phyloP scores from a whole-genome alignment of 2,329 filamentous ascomycete species.

The Aspergillus pseudoglaucus region DNA sequence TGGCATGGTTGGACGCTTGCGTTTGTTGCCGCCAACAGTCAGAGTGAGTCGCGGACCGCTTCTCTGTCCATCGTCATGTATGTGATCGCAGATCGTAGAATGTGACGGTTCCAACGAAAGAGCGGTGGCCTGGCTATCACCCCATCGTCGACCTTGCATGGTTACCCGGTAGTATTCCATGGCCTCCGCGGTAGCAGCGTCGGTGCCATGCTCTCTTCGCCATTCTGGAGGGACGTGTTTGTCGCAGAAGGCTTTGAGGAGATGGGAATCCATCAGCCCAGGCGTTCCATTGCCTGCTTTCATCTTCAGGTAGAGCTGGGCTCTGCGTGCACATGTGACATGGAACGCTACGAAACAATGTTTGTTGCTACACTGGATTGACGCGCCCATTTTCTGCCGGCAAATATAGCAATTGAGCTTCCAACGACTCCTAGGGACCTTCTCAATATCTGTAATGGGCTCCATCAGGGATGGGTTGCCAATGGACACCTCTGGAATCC shows the following conservation, averaged over 20 bases:
- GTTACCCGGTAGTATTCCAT: conserved; percentile 83
- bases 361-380: conserved; percentile 97
- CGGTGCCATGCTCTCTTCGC: conserved; percentile 76
- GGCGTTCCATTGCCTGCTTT: conserved; percentile 79
- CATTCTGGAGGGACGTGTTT: conserved; percentile 90
- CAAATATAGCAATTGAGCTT: conserved; percentile 94
- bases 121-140: conserved; percentile 78
- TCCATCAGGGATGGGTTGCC: conserved; percentile 98
- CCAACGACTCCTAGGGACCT: conserved; percentile 92
- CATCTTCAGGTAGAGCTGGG: conserved; percentile 89
- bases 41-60: conserved; percentile 47
- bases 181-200: conserved; percentile 71
- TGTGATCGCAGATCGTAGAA: conserved; percentile 49
- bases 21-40: conserved; percentile 52
- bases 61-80: conserved; percentile 38
- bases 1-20: conserved; percentile 46
- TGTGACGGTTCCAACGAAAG: conserved; percentile 71
- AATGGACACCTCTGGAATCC: conserved; percentile 94
- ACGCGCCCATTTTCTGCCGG: conserved; percentile 94
- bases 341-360: conserved; percentile 96
- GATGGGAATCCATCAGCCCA: conserved; percentile 70
- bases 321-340: conserved; percentile 86
- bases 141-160: conserved; percentile 87
- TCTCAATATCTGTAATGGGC: conserved; percentile 94
- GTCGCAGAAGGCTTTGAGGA: conserved; percentile 92